Base-by-base conservation (phyloP, 208 protist genomes). In the Leishmania aethiopica region DNA sequence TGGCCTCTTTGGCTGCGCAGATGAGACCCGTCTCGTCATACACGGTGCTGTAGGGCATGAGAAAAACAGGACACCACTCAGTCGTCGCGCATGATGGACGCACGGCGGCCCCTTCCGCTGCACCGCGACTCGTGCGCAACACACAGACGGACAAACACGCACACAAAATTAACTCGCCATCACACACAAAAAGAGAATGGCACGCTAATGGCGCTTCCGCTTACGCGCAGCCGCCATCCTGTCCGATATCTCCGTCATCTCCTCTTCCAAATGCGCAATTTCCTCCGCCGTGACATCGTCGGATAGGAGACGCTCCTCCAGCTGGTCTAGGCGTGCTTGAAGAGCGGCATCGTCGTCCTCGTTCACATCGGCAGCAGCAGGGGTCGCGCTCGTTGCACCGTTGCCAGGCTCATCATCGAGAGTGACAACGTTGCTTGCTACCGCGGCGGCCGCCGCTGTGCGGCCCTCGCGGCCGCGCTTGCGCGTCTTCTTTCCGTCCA, bases 381-480 rank as follows among this genome's bases (percentile, higher is more conserved):
- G 45, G 17, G 49, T 70, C 67, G 35, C 1, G 17, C 37, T 37
- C 28, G 45, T 35, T 15, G n/a, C 53, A 22, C 55, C 70, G 71
- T 47, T 77, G 47, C 25, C 35, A 28, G 17, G 32, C 42, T 86
- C 72, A 35, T 53, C 72, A 47, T 32, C 55, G 51, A 19, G 25
- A 55, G 28, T 35, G 32, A 69, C 64, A 22, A 22, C 53, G 72
- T 40, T n/a, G 73, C 70, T 74, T 51, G 73, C 49, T 8, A 40
- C 62, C 19, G 78, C 88, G 8, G 75, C 82, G 1, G 80, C 79
- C 0, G 82, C 87, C 5, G 82, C 87, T 0, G 82, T 87, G n/a
- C 93, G 87, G 11, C 90, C 91, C 75, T 94, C 91, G 3, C 94
- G 86, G 0, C 94, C 92, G n/a, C 94, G 89, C 81, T 97, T 97